Evolutionary conservation across 1,284 basidiomycete species (phyloP).

Genomic region (Puccinia triticina): DNA sequence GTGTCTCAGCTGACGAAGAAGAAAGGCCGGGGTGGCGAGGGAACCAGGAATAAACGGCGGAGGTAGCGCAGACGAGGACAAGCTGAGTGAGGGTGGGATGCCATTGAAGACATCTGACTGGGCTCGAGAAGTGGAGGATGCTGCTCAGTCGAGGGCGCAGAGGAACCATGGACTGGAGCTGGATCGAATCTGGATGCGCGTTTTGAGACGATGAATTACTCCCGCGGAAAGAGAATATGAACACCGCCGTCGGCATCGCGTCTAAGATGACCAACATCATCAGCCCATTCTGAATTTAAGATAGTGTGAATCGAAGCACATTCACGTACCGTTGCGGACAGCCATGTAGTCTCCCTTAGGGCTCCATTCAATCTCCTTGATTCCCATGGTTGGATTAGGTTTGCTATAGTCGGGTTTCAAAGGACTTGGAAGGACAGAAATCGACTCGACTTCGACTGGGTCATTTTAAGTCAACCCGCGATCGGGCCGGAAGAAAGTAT

Average conservation of each 20-base stretch:
- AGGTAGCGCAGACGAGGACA: slow-evolving; percentile 27
- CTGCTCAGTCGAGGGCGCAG: slow-evolving; percentile 24
- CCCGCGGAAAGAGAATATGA: slow-evolving; percentile 23
- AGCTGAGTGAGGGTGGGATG: slow-evolving; percentile 31
- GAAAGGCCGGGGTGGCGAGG: slow-evolving; percentile 25
- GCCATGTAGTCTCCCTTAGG: slow-evolving; percentile 41
- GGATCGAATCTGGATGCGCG: neutral
- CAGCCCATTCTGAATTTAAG: neutral
- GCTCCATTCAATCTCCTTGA: slow-evolving; percentile 43
- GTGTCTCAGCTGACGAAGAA: neutral
- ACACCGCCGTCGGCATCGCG: slow-evolving; percentile 28
- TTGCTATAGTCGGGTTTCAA: slow-evolving; percentile 43
- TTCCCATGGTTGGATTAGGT: slow-evolving; percentile 38
- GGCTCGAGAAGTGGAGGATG: slow-evolving; percentile 16
- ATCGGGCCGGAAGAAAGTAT: neutral
- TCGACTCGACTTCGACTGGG: slow-evolving; percentile 22
- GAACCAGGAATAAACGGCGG: slow-evolving; percentile 42
- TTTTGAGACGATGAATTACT: neutral
- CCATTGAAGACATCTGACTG: slow-evolving; percentile 43
- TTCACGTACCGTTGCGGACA: slow-evolving; percentile 27
- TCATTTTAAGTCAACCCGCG: neutral
- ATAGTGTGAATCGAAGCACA: neutral
- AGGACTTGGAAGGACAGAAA: slow-evolving; percentile 4
- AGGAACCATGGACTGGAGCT: slow-evolving; percentile 11
- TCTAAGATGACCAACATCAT: slow-evolving; percentile 4